A percentile compares a stretch with the other conserved stretches of the same genome.
These are phyloP conservation scores for Sclerotinia spermophila DNA, from an alignment of 2,329 filamentous ascomycete genomes.

Conservation along the genomic window DNA sequence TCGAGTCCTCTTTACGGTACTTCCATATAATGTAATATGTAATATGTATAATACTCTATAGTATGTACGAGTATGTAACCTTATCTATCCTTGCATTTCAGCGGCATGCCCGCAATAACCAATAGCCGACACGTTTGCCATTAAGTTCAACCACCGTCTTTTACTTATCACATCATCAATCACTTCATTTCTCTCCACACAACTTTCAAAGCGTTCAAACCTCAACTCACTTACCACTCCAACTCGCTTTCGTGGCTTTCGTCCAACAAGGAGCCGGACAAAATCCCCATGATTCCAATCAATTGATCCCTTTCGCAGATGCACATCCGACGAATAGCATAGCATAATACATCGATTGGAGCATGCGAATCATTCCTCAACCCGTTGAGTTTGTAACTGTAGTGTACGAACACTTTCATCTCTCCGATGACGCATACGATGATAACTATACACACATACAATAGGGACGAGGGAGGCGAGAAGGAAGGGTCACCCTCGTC, in stretches of 20 bases:
- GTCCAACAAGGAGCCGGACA: neutral
- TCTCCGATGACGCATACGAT: neutral
- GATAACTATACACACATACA: neutral
- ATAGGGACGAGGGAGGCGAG: neutral
- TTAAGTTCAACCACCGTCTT: neutral
- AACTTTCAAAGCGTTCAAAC: neutral
- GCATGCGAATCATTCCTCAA: neutral
- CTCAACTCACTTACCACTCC: neutral
- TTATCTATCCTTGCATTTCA: neutral
- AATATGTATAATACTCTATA: too few species aligned
- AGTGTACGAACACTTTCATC: neutral
- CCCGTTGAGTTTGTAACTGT: neutral
- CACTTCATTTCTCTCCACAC: slow-evolving; percentile 4
- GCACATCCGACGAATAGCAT: neutral
- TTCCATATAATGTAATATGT: too few species aligned
- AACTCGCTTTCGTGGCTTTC: neutral
- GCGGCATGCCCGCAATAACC: neutral
- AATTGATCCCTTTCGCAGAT: neutral
- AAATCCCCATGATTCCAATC: neutral
- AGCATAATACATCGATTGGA: neutral
- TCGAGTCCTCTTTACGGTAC: neutral
- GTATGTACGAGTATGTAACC: too few species aligned
- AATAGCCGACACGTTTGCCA: neutral
- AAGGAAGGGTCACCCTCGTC: neutral
- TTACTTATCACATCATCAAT: neutral